Conservation (phyloP, 2,329 filamentous ascomycete species). For the Aspergillus fumigatus region DNA sequence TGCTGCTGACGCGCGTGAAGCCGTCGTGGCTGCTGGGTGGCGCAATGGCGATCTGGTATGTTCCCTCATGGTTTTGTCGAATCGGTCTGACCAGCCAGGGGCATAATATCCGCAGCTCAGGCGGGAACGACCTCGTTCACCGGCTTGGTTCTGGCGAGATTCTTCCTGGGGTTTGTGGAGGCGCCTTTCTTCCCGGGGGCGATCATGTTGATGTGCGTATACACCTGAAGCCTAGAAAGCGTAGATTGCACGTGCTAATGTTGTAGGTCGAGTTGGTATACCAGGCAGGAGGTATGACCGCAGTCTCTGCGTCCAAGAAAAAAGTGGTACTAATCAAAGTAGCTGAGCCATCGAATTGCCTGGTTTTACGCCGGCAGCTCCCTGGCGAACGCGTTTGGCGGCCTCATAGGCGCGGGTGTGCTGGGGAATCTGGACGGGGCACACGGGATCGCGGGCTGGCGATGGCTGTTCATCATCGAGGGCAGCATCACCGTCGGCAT, state of each 20-base stretch:
- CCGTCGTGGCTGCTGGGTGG: constrained; percentile 52
- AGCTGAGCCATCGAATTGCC: constrained; percentile 45
- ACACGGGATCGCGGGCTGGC: too few relatives aligned
- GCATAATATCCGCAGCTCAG: constrained; percentile 30
- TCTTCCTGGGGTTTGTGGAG: constrained; percentile 38
- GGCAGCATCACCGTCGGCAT: constrained; percentile 35
- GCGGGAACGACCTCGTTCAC: constrained; percentile 37
- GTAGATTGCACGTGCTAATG: background rate
- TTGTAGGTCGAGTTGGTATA: constrained; percentile 61
- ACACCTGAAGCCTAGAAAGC: too few relatives aligned
- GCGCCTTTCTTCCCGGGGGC: constrained; percentile 58
- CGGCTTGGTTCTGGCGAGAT: constrained; percentile 38
- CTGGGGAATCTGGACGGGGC: too few relatives aligned
- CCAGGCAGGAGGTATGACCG: constrained; percentile 46
- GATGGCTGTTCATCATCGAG: constrained; percentile 33
- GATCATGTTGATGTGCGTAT: constrained; percentile 50
- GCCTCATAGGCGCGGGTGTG: constrained; percentile 42
- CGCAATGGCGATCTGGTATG: constrained; percentile 30
- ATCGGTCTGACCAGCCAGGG: constrained; percentile 1
- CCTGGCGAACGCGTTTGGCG: constrained; percentile 50
- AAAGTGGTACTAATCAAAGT: constrained; percentile 29
- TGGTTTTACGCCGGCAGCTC: constrained; percentile 47
- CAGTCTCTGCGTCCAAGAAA: constrained; percentile 49
- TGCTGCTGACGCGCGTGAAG: constrained; percentile 46
- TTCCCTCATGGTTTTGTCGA: background rate